phyloP scores from a whole-genome alignment of 495 filamentous ascomycete species.

The Podospora pseudoanserina region DNA sequence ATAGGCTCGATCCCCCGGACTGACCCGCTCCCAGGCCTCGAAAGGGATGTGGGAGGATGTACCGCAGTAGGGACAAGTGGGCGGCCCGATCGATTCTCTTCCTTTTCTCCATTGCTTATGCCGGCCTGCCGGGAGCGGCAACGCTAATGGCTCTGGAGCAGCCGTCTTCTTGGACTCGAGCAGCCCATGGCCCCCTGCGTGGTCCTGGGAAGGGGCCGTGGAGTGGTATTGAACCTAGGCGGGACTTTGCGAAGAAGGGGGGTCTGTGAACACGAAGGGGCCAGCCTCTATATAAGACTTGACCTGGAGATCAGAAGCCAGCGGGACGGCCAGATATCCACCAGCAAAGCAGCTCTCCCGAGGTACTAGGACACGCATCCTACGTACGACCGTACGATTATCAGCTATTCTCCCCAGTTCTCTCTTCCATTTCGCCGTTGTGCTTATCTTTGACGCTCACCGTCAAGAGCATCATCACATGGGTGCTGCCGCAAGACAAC shows the following conservation, averaged over 20 bases:
- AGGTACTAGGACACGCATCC: background rate
- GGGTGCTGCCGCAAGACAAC: background rate
- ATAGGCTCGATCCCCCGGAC: background rate
- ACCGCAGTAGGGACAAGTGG: background rate
- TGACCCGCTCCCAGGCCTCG: background rate
- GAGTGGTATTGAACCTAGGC: background rate
- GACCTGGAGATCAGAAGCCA: background rate
- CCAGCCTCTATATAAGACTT: background rate
- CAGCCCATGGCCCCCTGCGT: background rate
- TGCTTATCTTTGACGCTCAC: background rate
- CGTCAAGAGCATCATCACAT: conserved; percentile 3
- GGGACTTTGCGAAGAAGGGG: background rate
- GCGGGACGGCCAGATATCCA: background rate
- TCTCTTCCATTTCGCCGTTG: background rate
- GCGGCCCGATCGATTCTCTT: conserved; percentile 12
- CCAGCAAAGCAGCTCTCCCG: background rate
- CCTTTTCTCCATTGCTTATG: conserved; percentile 9
- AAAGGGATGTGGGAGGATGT: background rate
- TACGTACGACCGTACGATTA: background rate
- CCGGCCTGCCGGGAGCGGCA: conserved; percentile 8
- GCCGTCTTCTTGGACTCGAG: background rate
- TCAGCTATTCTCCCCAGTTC: background rate
- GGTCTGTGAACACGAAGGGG: background rate
- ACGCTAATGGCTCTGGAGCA: background rate
- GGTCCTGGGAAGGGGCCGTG: background rate